phyloP scores from a whole-genome alignment of 768 basidiomycete genomes.

The Neoboletus magnificus region DNA sequence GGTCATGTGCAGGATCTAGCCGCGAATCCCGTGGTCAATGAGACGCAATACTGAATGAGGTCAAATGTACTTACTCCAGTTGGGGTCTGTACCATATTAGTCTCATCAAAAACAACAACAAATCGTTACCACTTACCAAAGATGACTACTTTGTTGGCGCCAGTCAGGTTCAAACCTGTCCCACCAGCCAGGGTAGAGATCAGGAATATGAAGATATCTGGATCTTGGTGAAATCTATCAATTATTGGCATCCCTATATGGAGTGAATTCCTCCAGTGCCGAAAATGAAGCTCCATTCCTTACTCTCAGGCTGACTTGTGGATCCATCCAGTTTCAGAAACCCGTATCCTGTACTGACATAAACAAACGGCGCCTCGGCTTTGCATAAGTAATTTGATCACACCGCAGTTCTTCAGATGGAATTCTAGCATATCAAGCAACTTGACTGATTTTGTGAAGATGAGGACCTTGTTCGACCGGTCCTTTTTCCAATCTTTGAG shows the following conservation, averaged over 20 bases:
- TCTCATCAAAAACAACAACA: not conserved
- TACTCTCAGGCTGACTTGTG: slow-evolving; percentile 63
- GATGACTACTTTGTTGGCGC: slow-evolving; percentile 92
- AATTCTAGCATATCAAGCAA: slow-evolving; percentile 82
- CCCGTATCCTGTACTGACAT: slow-evolving; percentile 41
- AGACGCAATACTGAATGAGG: not conserved
- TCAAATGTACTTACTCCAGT: slow-evolving; percentile 77
- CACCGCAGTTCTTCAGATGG: slow-evolving; percentile 60
- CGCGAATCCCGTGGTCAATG: not conserved
- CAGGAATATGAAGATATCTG: slow-evolving; percentile 73
- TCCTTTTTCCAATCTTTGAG: slow-evolving; percentile 67
- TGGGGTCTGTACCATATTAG: slow-evolving; percentile 58
- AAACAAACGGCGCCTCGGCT: not conserved
- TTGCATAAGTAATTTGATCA: not conserved
- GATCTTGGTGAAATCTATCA: slow-evolving; percentile 75
- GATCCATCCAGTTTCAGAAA: slow-evolving; percentile 82
- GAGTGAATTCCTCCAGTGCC: not conserved
- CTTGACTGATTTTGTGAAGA: slow-evolving; percentile 93
- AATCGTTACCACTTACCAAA: slow-evolving; percentile 52
- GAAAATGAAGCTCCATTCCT: slow-evolving; percentile 23
- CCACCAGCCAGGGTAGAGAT: slow-evolving; percentile 93
- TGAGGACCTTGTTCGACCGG: slow-evolving; percentile 77
- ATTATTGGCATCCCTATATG: slow-evolving; percentile 77
- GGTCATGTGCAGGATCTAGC: slow-evolving; percentile 89
- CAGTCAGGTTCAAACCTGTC: slow-evolving; percentile 85